Conservation (phyloP, 2,329 filamentous ascomycete species). For the Harringtonia lauricola region DNA sequence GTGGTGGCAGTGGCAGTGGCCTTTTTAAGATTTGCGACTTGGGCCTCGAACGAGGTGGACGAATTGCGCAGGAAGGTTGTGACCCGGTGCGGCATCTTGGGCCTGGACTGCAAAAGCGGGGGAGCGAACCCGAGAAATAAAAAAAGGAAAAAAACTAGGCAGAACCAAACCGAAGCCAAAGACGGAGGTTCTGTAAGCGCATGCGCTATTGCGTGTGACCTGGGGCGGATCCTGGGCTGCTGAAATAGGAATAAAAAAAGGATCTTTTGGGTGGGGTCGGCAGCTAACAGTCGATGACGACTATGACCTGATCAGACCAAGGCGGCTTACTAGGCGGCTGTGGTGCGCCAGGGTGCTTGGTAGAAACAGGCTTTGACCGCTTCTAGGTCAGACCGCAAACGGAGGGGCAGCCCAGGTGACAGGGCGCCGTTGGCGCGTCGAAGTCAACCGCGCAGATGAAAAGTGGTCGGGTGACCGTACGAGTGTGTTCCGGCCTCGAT, state of each 20-base stretch:
- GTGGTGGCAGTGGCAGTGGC: conserved; percentile 19
- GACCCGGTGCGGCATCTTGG: conserved; percentile 44
- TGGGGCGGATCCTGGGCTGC: too few species aligned
- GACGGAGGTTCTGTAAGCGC: too few species aligned
- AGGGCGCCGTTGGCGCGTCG: neutral
- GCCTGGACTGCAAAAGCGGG: neutral
- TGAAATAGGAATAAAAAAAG: too few species aligned
- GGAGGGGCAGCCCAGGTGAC: neutral
- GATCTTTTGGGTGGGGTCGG: too few species aligned
- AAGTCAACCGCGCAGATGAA: neutral
- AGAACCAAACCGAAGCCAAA: too few species aligned
- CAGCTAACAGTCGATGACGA: neutral
- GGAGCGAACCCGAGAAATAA: too few species aligned
- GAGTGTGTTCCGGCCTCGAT: neutral
- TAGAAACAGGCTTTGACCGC: neutral
- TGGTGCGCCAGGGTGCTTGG: neutral
- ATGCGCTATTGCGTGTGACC: too few species aligned
- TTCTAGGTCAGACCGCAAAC: neutral
- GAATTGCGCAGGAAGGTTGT: conserved; percentile 45
- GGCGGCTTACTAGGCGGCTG: too few species aligned
- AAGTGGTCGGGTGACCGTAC: neutral
- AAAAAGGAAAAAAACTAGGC: too few species aligned
- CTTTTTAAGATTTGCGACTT: conserved; percentile 38
- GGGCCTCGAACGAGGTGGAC: conserved; percentile 32
- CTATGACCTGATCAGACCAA: too few species aligned